Evolutionary conservation across 306 rosid genomes (phyloP).

Genomic region (Adenanthera pavonina): DNA sequence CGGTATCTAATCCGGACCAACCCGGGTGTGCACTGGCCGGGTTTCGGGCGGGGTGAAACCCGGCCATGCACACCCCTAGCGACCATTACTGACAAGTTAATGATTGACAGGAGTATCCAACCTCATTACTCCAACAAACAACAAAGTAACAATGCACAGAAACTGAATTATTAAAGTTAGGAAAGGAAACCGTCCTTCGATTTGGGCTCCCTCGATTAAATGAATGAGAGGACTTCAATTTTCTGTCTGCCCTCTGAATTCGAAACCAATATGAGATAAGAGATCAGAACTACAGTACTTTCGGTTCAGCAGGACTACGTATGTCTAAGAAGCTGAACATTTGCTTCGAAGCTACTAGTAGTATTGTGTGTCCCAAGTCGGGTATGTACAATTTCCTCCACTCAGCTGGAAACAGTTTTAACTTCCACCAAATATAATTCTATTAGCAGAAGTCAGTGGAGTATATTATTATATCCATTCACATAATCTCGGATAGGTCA

Average conservation of each 20-base stretch:
- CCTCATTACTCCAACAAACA: background rate
- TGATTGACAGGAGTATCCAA: background rate
- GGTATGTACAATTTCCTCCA: background rate
- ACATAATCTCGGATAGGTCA: constrained; percentile 68
- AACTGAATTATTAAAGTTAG: too few species aligned
- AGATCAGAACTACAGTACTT: background rate
- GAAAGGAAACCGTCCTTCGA: too few species aligned
- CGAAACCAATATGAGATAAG: background rate
- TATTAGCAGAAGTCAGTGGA: constrained; percentile 2
- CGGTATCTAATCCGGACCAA: too few species aligned
- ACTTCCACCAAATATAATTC: constrained; percentile 41
- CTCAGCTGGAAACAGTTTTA: constrained; percentile 38
- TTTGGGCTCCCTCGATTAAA: background rate
- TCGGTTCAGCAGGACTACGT: constrained; percentile 6
- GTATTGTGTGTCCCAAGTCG: background rate
- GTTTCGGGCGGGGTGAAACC: too few species aligned
- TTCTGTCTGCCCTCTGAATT: background rate
- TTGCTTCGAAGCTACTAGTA: background rate
- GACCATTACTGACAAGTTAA: background rate
- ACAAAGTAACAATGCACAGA: background rate
- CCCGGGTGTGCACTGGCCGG: too few species aligned
- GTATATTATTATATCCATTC: constrained; percentile 14
- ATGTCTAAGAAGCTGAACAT: constrained; percentile 15
- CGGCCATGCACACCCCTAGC: too few species aligned
- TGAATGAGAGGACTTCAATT: background rate